Conservation (phyloP, 306 rosid genomes). For the Betula pendula region DNA sequence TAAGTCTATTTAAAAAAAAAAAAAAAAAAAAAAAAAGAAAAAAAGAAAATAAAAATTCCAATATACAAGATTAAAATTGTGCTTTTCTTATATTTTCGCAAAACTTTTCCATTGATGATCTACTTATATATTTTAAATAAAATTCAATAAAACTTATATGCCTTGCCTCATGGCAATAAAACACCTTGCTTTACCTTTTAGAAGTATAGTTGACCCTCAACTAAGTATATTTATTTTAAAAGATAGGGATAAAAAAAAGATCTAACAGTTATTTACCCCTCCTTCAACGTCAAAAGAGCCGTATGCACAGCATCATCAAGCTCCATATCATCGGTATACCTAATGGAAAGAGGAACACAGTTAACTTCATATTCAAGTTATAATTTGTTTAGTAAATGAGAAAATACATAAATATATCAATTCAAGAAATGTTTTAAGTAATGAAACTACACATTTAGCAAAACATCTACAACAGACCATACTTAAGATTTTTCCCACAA, state of each 20-base stretch:
- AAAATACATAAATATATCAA: no score
- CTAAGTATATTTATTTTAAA: neutral
- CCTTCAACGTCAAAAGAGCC: conserved; percentile 95
- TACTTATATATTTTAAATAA: neutral
- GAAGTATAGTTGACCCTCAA: neutral
- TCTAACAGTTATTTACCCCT: conserved; percentile 53
- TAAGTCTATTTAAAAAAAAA: no score
- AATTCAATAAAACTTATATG: neutral
- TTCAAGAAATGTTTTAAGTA: no score
- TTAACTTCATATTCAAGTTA: neutral
- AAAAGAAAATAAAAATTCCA: no score
- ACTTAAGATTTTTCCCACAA: neutral
- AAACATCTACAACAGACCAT: neutral
- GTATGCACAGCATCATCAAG: conserved; percentile 97
- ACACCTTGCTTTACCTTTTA: neutral
- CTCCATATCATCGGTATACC: conserved; percentile 96
- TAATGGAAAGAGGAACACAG: conserved; percentile 32
- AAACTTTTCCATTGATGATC: neutral
- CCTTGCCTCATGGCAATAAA: neutral
- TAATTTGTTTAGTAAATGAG: no score
- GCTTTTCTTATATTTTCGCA: neutral
- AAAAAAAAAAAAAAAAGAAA: no score
- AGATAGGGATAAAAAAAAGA: neutral
- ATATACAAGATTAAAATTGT: neutral
- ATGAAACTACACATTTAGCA: neutral